Conservation (phyloP, 208 protist species). For the Wallacemonas sp. region DNA sequence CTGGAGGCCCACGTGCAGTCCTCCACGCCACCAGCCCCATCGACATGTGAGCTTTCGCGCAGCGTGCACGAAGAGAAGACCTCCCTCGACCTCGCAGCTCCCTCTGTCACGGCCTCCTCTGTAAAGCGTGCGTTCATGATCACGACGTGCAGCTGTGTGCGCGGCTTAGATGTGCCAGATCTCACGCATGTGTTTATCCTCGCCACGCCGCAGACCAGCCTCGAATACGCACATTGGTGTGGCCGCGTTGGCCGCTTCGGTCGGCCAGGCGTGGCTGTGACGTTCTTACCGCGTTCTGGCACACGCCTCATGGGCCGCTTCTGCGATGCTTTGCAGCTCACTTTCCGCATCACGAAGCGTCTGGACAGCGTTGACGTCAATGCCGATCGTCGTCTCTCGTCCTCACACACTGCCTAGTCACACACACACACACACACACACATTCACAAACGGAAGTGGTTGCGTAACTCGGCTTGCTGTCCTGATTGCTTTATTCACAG, state of each 20-base stretch:
- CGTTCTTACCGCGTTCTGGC: conserved; percentile 53
- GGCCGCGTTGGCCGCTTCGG: conserved; percentile 85
- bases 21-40: no score
- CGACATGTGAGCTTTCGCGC: no score
- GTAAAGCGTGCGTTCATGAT: conserved; percentile 40
- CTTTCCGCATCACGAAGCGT: conserved; percentile 56
- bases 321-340: conserved; percentile 63
- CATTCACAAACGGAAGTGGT: background rate
- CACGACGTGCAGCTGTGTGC: conserved; percentile 45
- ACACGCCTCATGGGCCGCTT: conserved; percentile 59
- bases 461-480: no score
- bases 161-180: conserved; percentile 66
- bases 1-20: background rate
- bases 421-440: background rate
- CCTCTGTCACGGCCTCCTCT: no score
- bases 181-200: conserved; percentile 83
- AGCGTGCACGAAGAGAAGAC: no score
- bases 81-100: no score
- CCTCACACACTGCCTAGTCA: background rate
- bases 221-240: conserved; percentile 88
- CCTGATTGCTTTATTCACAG: no score
- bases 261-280: conserved; percentile 47
- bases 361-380: conserved; percentile 52
- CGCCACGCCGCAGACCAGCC: conserved; percentile 41
- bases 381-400: conserved; percentile 34